Conservation (phyloP, 352 stramenopile genomes). For the Blastocystis sp. region DNA sequence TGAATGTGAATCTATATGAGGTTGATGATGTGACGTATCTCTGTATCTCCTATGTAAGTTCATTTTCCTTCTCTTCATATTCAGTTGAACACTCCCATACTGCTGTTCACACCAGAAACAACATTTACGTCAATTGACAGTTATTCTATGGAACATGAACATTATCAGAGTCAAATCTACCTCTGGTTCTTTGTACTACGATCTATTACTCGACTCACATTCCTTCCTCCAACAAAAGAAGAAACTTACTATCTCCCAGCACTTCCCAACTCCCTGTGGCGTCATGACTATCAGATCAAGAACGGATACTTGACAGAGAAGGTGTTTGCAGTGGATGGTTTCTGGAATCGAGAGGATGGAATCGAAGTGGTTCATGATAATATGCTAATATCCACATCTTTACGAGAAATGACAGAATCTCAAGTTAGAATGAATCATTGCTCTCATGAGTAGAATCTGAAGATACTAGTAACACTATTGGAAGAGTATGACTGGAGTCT, state of each 20-base stretch:
- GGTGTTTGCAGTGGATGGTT: background rate
- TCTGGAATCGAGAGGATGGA: background rate
- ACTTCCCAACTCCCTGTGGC: background rate
- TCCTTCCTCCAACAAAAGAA: constrained; percentile 10
- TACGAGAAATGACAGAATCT: background rate
- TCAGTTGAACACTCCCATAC: constrained; percentile 23
- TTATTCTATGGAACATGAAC: constrained; percentile 22
- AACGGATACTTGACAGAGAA: constrained; percentile 2
- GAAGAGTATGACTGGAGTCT: constrained; percentile 39
- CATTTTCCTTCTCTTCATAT: background rate
- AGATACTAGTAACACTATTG: constrained; percentile 5
- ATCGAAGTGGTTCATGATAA: constrained; percentile 14
- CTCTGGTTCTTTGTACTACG: constrained; percentile 53
- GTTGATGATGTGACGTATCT: background rate
- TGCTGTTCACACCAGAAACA: background rate
- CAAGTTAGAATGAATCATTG: background rate
- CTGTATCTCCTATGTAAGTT: background rate
- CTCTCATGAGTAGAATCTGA: background rate
- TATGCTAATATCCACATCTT: background rate
- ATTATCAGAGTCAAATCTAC: background rate
- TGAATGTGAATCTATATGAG: constrained; percentile 3
- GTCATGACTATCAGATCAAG: background rate
- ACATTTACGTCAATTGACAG: constrained; percentile 8
- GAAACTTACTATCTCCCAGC: background rate
- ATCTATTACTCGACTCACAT: background rate